Evolutionary conservation across 768 basidiomycete genomes (phyloP).

Genomic region (Obba rivulosa): DNA sequence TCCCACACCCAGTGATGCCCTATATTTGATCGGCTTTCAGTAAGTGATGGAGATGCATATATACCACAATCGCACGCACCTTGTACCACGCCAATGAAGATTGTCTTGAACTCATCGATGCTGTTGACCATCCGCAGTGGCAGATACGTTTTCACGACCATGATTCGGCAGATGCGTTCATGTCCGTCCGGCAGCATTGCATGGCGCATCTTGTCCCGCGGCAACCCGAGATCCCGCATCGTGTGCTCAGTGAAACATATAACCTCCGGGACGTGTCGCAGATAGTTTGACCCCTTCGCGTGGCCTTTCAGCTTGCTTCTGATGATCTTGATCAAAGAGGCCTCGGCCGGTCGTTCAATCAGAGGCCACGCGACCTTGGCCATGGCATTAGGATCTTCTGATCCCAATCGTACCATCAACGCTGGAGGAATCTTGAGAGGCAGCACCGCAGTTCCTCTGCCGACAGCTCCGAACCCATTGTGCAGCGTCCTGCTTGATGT

Average conservation of each 20-base stretch:
- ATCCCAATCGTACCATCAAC: background rate
- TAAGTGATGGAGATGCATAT: too few relatives aligned
- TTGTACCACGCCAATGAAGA: slow-evolving; percentile 1
- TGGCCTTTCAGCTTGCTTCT: too few relatives aligned
- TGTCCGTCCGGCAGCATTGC: too few relatives aligned
- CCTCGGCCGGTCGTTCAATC: background rate
- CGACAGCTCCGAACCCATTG: background rate
- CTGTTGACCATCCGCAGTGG: background rate
- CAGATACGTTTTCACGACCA: background rate
- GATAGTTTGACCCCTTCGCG: too few relatives aligned
- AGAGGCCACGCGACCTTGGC: slow-evolving; percentile 4
- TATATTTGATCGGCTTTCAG: background rate
- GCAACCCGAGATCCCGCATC: too few relatives aligned
- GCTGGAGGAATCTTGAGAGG: background rate
- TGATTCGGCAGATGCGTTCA: background rate
- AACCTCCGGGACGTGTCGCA: too few relatives aligned
- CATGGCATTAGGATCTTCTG: background rate
- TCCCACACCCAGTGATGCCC: too few relatives aligned
- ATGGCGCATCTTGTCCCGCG: too few relatives aligned
- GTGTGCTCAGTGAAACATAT: too few relatives aligned
- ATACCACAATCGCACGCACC: too few relatives aligned
- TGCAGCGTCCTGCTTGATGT: background rate
- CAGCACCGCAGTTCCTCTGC: slow-evolving; percentile 3
- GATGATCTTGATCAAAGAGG: background rate
- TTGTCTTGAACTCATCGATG: slow-evolving; percentile 1